Evolutionary conservation across 768 basidiomycete genomes (phyloP).

Genomic region (Leucocoprinus sp.): DNA sequence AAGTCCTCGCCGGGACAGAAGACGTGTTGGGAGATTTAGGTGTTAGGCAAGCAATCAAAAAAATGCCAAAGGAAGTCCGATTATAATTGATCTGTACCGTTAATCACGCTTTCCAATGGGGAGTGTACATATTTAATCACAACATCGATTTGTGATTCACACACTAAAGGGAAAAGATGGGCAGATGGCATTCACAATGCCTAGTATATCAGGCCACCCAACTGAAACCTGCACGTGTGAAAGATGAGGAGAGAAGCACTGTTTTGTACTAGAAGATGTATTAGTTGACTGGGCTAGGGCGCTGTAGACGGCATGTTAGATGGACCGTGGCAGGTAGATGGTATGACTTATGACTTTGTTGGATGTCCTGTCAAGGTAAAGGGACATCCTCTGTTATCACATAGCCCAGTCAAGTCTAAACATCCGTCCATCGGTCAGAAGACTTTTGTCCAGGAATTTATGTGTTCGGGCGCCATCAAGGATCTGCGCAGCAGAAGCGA

Average conservation of each 20-base stretch:
- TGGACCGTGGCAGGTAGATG: constrained; percentile 1
- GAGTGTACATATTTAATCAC: not conserved
- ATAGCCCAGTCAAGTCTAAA: constrained; percentile 3
- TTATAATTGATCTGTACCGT: constrained; percentile 13
- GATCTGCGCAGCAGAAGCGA: constrained; percentile 18
- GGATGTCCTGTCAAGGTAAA: constrained; percentile 8
- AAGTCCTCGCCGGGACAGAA: constrained; percentile 58
- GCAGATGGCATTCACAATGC: not conserved
- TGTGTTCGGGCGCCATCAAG: constrained; percentile 18
- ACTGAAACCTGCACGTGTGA: constrained; percentile 5
- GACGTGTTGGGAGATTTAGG: constrained; percentile 25
- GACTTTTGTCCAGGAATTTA: not conserved
- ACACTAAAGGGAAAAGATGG: not conserved
- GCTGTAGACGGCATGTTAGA: not conserved
- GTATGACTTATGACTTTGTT: not conserved
- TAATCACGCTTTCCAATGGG: not conserved
- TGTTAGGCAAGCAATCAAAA: constrained; percentile 26
- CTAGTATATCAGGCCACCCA: constrained; percentile 1
- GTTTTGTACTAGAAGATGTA: not conserved
- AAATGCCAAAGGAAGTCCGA: constrained; percentile 25
- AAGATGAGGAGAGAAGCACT: constrained; percentile 8
- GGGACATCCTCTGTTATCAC: constrained; percentile 13
- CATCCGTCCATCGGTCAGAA: not conserved
- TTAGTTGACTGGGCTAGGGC: constrained; percentile 1
- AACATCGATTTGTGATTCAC: not conserved